A percentile compares a stretch with the other conserved stretches of the same genome.
These are phyloP conservation scores for Agrocybe praecox DNA, from an alignment of 768 basidiomycete species.

Conservation along the genomic window DNA sequence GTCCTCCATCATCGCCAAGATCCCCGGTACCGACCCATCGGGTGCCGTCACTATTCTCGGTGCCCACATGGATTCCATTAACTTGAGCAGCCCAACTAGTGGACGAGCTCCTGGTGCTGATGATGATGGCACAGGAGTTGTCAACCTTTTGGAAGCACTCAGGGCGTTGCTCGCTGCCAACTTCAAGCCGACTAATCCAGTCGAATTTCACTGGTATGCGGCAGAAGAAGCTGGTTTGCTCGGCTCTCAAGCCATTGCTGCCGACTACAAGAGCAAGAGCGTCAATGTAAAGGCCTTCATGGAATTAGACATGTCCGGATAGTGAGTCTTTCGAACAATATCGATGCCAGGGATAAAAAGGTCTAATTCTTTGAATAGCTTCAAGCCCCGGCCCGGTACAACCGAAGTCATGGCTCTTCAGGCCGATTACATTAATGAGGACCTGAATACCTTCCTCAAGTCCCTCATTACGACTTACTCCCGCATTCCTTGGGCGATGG, in stretches of 20 bases:
- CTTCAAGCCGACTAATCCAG: conserved; percentile 39
- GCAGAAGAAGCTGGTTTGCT: conserved; percentile 47
- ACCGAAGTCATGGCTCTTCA: conserved; percentile 41
- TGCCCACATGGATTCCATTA: conserved; percentile 46
- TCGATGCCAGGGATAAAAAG: background rate
- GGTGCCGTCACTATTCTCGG: conserved; percentile 39
- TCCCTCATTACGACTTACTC: conserved; percentile 36
- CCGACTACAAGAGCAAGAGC: conserved; percentile 45
- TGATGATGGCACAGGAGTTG: conserved; percentile 49
- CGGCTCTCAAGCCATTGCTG: conserved; percentile 57
- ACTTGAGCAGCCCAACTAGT: conserved; percentile 35
- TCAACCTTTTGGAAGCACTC: conserved; percentile 46
- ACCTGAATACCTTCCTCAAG: conserved; percentile 49
- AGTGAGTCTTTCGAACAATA: conserved; percentile 22
- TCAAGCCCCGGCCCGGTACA: conserved; percentile 48
- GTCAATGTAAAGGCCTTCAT: conserved; percentile 52
- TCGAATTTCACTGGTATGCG: conserved; percentile 53
- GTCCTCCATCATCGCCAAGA: conserved; percentile 37
- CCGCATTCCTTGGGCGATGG: conserved; percentile 37
- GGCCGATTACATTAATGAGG: conserved; percentile 39
- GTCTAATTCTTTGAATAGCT: conserved; percentile 32
- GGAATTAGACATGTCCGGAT: conserved; percentile 44
- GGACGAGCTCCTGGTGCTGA: conserved; percentile 52
- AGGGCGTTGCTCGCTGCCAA: conserved; percentile 38
- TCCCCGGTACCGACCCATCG: conserved; percentile 31